Evolutionary conservation across 768 basidiomycete genomes (phyloP), one percentile per base, ranked within the genome.

Genomic region (Mycena rosella): DNA sequence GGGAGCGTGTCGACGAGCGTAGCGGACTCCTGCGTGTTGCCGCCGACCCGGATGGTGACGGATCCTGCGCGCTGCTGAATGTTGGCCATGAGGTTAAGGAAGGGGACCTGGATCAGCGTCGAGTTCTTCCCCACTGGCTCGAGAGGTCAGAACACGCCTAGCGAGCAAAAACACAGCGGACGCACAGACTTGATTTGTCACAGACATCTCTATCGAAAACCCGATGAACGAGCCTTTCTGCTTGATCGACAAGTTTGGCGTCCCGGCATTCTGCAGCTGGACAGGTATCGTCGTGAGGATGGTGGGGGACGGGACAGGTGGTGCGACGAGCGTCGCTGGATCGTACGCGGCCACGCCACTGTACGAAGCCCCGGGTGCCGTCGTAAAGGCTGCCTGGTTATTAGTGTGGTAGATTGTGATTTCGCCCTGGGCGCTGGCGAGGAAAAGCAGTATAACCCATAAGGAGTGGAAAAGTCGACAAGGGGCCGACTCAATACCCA

Each of bases 41-140:
- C 93, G 29, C 94, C 93, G 2, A 95, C 82, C 56, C 93, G 87
- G 20, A 94, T 78, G 14, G 85, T 78, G 8, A 92, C 87, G 1
- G 78, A 73, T 3, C 92, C 92, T 2, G 87, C 86, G 26, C 94
- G 85, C 70, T 87, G 82, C 57, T 82, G 82, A n/a, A 96, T 80
- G 68, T 92, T 91, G 10, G 88, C 83, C 83, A 96, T 87, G 34
- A 94, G 82, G 75, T 95, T 95, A n/a, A 94, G 85, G 79, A 95
- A 93, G 0, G 89, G 85, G 47, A 90, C 85, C 49, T 86, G 83
- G 18, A 89, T 76, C 68, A 85, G 84, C 5, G 77, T 45, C n/a
- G 44, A 45, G 18, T 45, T 20, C 18, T 45, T 45, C 38, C 38
- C 38, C 38, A 38, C 38, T 38, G 38, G 32, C 6, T 11, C 15